A percentile compares a stretch with the other conserved stretches of the same genome.
Conservation (phyloP, 2,329 filamentous ascomycete species). For the Graphium sp. region DNA sequence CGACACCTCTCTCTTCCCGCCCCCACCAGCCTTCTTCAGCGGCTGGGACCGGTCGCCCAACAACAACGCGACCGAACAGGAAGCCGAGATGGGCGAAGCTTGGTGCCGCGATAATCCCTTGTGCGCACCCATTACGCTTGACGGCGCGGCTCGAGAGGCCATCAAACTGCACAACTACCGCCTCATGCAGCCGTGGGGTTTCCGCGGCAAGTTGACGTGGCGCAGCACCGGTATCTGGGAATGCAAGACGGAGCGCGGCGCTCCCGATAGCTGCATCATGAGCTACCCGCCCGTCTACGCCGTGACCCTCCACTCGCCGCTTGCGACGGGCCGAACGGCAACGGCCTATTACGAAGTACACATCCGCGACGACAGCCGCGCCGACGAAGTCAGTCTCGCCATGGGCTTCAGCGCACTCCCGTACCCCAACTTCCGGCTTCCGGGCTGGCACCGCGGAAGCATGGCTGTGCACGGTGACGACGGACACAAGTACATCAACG, state of each 20-base stretch:
- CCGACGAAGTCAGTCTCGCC: conserved; percentile 32
- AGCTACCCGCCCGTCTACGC: conserved; percentile 55
- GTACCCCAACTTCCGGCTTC: conserved; percentile 61
- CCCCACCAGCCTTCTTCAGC: conserved; percentile 49
- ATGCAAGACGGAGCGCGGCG: conserved; percentile 20
- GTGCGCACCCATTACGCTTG: conserved; percentile 30
- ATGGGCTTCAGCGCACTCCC: conserved; percentile 58
- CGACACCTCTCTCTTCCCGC: conserved; percentile 56
- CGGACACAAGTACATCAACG: conserved; percentile 59
- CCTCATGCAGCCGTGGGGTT: conserved; percentile 31
- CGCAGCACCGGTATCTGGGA: conserved; percentile 34
- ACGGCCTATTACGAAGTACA: conserved; percentile 60
- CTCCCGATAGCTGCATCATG: conserved; percentile 46
- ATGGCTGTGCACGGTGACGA: conserved; percentile 69
- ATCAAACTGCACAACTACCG: conserved; percentile 34
- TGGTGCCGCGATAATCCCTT: conserved; percentile 51
- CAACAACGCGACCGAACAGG: conserved; percentile 49
- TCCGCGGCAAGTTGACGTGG: conserved; percentile 23
- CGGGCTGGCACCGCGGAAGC: conserved; percentile 65
- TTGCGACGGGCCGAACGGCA: conserved; percentile 19
- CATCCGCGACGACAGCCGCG: conserved; percentile 25
- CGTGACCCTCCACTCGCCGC: conserved; percentile 38
- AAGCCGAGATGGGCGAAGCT: conserved; percentile 44
- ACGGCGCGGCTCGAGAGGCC: conserved; percentile 24
- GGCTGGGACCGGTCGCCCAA: conserved; percentile 48